Evolutionary conservation across 208 protist species (phyloP).

Genomic region (Porcisia deanei): DNA sequence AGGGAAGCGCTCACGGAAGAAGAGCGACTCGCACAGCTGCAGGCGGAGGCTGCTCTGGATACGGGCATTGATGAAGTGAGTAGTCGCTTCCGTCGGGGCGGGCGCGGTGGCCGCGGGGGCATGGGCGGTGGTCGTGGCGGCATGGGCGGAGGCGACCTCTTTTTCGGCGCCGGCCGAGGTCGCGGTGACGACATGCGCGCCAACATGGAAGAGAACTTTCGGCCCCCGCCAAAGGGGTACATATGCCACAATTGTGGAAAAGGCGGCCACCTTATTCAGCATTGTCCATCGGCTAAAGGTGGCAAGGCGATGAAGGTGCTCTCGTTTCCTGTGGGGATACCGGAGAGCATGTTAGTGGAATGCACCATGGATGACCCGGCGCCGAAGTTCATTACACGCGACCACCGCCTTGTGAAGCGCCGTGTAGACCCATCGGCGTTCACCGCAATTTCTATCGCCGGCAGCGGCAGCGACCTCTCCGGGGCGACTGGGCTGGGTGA

Average conservation of each 20-base stretch:
- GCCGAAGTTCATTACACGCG: slow-evolving; percentile 87
- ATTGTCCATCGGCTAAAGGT: slow-evolving; percentile 74
- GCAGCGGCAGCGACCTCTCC: not conserved
- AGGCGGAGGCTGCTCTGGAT: slow-evolving; percentile 69
- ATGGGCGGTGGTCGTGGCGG: slow-evolving; percentile 13
- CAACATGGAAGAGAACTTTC: slow-evolving; percentile 58
- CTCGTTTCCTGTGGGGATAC: slow-evolving; percentile 81
- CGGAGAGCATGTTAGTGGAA: slow-evolving; percentile 85
- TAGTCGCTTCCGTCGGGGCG: slow-evolving; percentile 36
- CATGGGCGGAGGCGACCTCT: slow-evolving; percentile 3
- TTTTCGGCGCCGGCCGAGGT: slow-evolving; percentile 20
- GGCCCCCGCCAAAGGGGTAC: slow-evolving; percentile 71
- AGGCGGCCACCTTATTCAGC: slow-evolving; percentile 79
- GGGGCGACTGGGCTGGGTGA: not conserved
- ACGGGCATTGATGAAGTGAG: slow-evolving; percentile 76
- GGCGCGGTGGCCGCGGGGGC: slow-evolving; percentile 11
- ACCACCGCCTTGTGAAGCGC: slow-evolving; percentile 79
- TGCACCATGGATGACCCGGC: slow-evolving; percentile 89
- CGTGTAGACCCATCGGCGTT: slow-evolving; percentile 69
- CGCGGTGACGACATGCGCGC: slow-evolving; percentile 27
- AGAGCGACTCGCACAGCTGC: slow-evolving; percentile 78
- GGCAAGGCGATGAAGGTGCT: slow-evolving; percentile 57
- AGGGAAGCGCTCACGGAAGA: slow-evolving; percentile 64
- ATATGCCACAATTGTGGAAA: slow-evolving; percentile 92
- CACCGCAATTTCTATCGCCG: slow-evolving; percentile 33